Evolutionary conservation across 2,329 filamentous ascomycete species (phyloP).

Genomic region (Venturia asperata): DNA sequence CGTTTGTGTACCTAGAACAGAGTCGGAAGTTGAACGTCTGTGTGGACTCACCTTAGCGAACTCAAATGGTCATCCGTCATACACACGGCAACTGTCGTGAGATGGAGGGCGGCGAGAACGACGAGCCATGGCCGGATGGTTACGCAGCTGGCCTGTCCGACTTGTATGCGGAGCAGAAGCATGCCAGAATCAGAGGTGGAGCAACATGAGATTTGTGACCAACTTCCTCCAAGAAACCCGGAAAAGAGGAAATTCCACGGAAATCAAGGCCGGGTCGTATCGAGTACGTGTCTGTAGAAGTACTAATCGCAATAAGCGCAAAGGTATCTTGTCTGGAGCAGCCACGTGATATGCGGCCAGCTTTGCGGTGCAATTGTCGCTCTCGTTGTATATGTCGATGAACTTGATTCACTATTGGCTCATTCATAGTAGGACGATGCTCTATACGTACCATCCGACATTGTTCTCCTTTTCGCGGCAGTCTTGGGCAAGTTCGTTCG

Average conservation of each 20-base stretch:
- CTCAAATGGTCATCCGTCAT: constrained; percentile 40
- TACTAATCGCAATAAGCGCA: no score
- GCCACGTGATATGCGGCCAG: not conserved
- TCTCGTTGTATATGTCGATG: no score
- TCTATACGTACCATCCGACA: no score
- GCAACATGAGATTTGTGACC: constrained; percentile 1
- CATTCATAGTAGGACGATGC: no score
- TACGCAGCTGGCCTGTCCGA: constrained; percentile 8
- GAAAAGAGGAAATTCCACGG: not conserved
- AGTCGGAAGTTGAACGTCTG: not conserved
- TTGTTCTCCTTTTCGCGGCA: no score
- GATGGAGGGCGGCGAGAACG: not conserved
- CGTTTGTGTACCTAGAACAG: not conserved
- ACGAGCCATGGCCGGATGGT: constrained; percentile 5
- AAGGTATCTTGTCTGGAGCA: not conserved
- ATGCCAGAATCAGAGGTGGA: constrained; percentile 9
- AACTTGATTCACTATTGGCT: no score
- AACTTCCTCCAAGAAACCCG: not conserved
- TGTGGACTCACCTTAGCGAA: constrained; percentile 30
- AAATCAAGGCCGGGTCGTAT: not conserved
- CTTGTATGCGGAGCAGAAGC: constrained; percentile 6
- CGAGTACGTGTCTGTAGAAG: not conserved
- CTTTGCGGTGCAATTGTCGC: no score
- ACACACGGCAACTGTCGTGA: constrained; percentile 31
- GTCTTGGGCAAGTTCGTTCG: no score